Evolutionary conservation across 2,329 filamentous ascomycete genomes (phyloP).

Genomic region (Xylariomycetidae sp.): DNA sequence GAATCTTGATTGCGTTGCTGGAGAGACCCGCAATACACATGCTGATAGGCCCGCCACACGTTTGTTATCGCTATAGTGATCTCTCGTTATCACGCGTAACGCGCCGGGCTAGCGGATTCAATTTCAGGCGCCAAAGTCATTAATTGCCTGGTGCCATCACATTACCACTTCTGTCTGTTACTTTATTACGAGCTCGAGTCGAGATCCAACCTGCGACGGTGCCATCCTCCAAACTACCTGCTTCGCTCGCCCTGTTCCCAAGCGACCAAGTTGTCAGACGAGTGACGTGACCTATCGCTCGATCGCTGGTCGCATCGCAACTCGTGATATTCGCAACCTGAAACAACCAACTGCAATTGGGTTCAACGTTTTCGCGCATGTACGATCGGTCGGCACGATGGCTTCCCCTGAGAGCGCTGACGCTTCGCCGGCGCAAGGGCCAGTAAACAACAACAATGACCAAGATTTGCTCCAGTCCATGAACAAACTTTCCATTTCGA

Average conservation of each 20-base stretch:
- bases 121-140: too few species aligned
- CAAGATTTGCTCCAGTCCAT: slow-evolving; percentile 22
- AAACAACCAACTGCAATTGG: too few species aligned
- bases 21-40: slow-evolving; percentile 3
- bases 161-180: too few species aligned
- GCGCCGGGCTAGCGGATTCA: slow-evolving; percentile 5
- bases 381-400: slow-evolving; percentile 14
- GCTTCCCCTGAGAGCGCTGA: slow-evolving; percentile 17
- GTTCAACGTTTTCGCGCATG: slow-evolving; percentile 17
- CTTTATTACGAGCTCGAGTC: too few species aligned
- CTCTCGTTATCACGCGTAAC: slow-evolving; percentile 9
- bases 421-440: slow-evolving; percentile 11
- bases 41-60: slow-evolving; percentile 1
- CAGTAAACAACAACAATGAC: slow-evolving; percentile 13
- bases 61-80: slow-evolving; percentile 1
- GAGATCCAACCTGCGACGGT: too few species aligned
- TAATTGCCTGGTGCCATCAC: too few species aligned
- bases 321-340: too few species aligned
- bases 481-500: slow-evolving; percentile 31
- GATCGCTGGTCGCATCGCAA: too few species aligned
- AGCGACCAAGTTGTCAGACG: too few species aligned
- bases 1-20: slow-evolving; percentile 2
- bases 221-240: too few species aligned
- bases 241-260: too few species aligned
- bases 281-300: too few species aligned